These are phyloP conservation scores for Massospora cicadina DNA, from an alignment of 371 early-diverging fungal species.

Conservation along the genomic window DNA sequence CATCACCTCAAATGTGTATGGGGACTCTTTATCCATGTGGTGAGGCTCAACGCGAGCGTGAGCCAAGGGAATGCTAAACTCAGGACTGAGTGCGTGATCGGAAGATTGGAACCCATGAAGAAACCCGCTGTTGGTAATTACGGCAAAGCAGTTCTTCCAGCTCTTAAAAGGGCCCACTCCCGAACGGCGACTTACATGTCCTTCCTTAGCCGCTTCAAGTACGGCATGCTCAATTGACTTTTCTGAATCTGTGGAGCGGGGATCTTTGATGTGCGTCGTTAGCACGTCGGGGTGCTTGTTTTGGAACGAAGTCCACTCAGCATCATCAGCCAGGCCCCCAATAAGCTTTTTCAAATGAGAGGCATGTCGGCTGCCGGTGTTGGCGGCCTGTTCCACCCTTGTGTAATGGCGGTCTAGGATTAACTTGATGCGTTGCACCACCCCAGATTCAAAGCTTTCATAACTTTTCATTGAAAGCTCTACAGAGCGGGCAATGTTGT, in stretches of 20 bases:
- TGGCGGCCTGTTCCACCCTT: neutral
- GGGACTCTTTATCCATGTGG: neutral
- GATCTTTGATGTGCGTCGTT: neutral
- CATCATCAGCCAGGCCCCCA: neutral
- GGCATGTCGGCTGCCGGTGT: neutral
- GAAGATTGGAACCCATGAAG: constrained; percentile 5
- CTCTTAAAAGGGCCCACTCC: constrained; percentile 1
- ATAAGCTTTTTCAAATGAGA: neutral
- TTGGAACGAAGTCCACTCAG: neutral
- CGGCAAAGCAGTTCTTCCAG: neutral
- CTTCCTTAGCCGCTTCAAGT: neutral
- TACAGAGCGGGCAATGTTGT: neutral
- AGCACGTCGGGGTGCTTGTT: neutral
- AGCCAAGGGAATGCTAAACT: neutral
- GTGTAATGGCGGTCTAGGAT: neutral
- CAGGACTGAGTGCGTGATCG: neutral
- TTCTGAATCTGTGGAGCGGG: neutral
- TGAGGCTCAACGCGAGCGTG: neutral
- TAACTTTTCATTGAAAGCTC: neutral
- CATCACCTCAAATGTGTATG: constrained; percentile 1
- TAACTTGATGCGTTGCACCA: neutral
- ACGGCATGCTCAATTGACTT: neutral
- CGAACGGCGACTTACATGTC: neutral
- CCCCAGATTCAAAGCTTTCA: neutral
- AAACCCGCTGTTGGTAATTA: constrained; percentile 1